Conservation (phyloP, 2,329 filamentous ascomycete species). For the Neurospora sp. region DNA sequence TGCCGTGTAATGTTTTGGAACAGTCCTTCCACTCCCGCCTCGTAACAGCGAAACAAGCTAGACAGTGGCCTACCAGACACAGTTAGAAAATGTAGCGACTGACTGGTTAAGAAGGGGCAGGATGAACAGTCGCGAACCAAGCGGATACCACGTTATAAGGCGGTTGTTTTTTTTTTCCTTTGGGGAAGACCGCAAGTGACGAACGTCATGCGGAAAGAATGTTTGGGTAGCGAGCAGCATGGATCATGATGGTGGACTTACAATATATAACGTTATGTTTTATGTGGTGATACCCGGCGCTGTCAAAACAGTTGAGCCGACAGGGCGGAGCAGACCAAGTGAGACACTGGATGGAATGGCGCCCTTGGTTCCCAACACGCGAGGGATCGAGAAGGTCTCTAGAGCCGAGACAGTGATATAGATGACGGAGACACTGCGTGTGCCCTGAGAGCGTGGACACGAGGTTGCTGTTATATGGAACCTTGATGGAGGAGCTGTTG, state of each 20-base stretch:
- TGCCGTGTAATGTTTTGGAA: not conserved
- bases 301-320: constrained; percentile 3
- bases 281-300: constrained; percentile 5
- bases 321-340: not conserved
- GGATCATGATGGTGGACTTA: not conserved
- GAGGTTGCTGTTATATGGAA: not conserved
- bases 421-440: constrained; percentile 8
- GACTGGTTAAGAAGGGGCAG: not conserved
- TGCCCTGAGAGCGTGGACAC: not conserved
- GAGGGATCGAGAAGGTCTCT: constrained; percentile 1
- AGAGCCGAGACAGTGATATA: constrained; percentile 8
- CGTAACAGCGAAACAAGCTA: not conserved
- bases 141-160: not conserved
- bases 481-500: not conserved
- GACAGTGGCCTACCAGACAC: not conserved
- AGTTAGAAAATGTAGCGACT: not conserved
- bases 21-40: not conserved
- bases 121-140: not conserved
- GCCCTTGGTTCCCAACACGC: not conserved
- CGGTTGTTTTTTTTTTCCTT: not conserved
- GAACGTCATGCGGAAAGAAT: not conserved
- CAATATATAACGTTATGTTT: not conserved
- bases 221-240: not conserved
- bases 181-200: not conserved
- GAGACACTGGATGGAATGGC: constrained; percentile 3